Base-by-base conservation (phyloP, 352 stramenopile species). In the Globisporangium ultimum region DNA sequence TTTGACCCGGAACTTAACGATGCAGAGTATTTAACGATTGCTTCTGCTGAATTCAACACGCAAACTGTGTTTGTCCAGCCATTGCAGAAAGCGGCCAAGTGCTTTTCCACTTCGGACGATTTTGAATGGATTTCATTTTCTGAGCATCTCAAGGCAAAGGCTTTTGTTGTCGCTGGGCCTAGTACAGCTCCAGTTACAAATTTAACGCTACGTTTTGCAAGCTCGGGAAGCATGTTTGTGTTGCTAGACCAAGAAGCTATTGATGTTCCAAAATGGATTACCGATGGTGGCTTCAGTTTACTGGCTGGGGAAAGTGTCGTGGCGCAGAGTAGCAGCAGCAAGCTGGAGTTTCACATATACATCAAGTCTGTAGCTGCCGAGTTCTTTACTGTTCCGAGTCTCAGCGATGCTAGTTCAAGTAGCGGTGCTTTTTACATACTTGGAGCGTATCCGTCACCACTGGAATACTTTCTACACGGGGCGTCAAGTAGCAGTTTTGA, bases 291-390 rank as follows among this genome's bases (percentile, higher is more conserved):
- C 11, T 60, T 60, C 21, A 53, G 28, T 32, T 2, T 53, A 9
- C 17, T 60, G 54, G 12, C 11, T 2, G 61, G 41, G 10, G 46
- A 52, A 57, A 54, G 13, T 0, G 49, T 67, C 20, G 63, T 61
- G 36, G 57, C 66, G 21, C 66, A 72, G 62, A 72, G 69, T 21
- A 72, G 63, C 55, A 52, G 63, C 22, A 72, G 60, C 66, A 55
- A 63, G 10, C 62, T 66, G 12, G 59, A 20, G 15, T 74, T 70
- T 48, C 63, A 64, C 5, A 24, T 70, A 15, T 74, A 68, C 45
- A 45, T 70, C 15, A 54, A 46, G 55, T 0, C 18, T 13, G 32
- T 60, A 8, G 32, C 6, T 21, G 34, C 54, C 28, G 45, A 17
- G n/a, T 47, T 22, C 15, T 60, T 60, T 7, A n/a, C 28, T 21